A percentile compares a stretch with the other conserved stretches of the same genome.
Conservation (phyloP, 371 early-diverging fungal genomes). For the Rhizopus delemar region DNA sequence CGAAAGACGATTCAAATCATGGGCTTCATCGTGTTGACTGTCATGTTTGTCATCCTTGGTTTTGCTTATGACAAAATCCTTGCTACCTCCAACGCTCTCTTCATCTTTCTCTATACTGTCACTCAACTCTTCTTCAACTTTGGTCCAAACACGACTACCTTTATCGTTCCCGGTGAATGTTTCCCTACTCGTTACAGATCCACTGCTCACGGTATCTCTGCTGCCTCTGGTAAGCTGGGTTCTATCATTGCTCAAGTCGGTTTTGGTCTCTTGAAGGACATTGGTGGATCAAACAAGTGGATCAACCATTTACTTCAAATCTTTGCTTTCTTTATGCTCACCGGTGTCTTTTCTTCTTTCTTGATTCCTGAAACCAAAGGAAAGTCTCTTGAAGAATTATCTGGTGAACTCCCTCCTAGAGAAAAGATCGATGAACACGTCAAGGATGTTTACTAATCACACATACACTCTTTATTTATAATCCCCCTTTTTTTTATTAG, state of each 20-base stretch:
- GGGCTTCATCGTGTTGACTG: constrained; percentile 61
- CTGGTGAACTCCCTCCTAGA: constrained; percentile 35
- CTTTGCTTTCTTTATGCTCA: constrained; percentile 77
- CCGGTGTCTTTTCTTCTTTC: constrained; percentile 65
- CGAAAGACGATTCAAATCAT: constrained; percentile 81
- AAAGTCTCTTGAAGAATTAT: constrained; percentile 45
- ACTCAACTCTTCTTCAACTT: constrained; percentile 89
- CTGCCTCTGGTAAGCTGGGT: constrained; percentile 84
- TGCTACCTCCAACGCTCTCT: constrained; percentile 54
- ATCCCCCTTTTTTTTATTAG: not conserved
- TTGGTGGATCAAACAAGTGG: constrained; percentile 65
- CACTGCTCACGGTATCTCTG: constrained; percentile 88
- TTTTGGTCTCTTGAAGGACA: constrained; percentile 71
- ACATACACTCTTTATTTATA: not conserved
- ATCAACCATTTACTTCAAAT: constrained; percentile 71
- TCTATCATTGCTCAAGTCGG: constrained; percentile 80
- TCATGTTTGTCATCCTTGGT: constrained; percentile 48
- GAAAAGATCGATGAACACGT: constrained; percentile 14
- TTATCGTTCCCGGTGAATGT: constrained; percentile 83
- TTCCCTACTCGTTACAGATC: constrained; percentile 88
- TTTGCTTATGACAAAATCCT: constrained; percentile 53
- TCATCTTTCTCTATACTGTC: constrained; percentile 73
- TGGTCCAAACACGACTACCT: constrained; percentile 85
- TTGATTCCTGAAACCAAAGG: constrained; percentile 53
- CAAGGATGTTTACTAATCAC: constrained; percentile 25